These are phyloP conservation scores for Nelumbo lutea DNA, from an alignment of 164 flowering plant genomes.

Conservation along the genomic window DNA sequence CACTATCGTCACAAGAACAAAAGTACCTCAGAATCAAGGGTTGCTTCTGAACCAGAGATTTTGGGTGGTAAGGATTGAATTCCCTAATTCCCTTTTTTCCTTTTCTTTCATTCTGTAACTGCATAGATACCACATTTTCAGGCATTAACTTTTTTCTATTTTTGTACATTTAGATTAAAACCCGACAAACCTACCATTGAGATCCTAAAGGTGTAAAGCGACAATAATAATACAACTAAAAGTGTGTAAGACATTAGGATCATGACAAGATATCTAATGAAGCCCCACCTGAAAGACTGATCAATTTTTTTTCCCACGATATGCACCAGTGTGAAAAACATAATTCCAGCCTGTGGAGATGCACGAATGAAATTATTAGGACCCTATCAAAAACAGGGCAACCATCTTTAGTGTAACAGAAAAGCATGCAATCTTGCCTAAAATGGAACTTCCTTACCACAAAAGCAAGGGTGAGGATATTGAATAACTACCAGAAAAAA, in stretches of 20 bases:
- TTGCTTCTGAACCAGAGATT: neutral
- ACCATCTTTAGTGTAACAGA: neutral
- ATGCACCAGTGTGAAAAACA: slow-evolving; percentile 21
- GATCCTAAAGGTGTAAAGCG: neutral
- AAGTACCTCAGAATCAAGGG: neutral
- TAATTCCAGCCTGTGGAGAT: slow-evolving; percentile 18
- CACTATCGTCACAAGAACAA: neutral
- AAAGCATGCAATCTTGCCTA: neutral
- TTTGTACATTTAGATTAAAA: neutral
- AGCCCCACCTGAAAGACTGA: slow-evolving; percentile 17
- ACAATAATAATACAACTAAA: neutral
- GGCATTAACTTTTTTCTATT: neutral
- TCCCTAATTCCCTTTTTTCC: neutral
- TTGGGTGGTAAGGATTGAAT: neutral
- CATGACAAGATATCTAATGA: neutral
- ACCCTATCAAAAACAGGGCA: neutral
- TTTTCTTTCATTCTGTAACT: neutral
- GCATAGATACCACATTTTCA: neutral
- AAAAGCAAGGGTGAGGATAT: neutral
- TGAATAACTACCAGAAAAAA: neutral
- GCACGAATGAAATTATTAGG: neutral
- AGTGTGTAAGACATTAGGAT: neutral
- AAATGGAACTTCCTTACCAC: neutral
- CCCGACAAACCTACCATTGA: neutral
- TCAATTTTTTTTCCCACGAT: slow-evolving; percentile 1